Evolutionary conservation across 768 basidiomycete species (phyloP), one percentile per base, ranked within the genome.

Genomic region (Suillus placidus): DNA sequence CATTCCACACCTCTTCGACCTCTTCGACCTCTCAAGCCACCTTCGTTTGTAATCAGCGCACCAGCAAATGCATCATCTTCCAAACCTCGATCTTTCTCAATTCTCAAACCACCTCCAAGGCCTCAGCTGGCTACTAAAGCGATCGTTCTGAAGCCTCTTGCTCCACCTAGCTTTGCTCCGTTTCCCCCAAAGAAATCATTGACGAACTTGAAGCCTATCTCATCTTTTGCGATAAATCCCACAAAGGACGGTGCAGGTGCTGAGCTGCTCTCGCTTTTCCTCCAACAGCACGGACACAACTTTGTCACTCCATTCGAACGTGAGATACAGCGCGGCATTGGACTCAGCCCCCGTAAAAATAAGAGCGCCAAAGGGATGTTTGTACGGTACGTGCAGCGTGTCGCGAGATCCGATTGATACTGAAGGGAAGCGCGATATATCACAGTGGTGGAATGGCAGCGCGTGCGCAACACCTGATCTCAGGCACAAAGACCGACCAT

Each of bases 401-500:
- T 20, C 12, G 30, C 42, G 16, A 40, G 37, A 54, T 35, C 18
- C 18, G 18, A 40, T 43, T 45, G 14, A 6, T 14, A n/a, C 14
- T 42, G n/a, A 55, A n/a, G n/a, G n/a, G n/a, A n/a, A 13, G 9
- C 18, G 32, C 66, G 52, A 63, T 58, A 38, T 30, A 16, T 7
- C 18, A n/a, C 63, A 89, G 88, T n/a, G 83, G 83, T 43, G 87
- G 88, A 1, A 69, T 88, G 4, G 88, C 87, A 0, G 83, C 84
- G 38, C 82, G 80, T 8, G 81, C 85, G 1, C 79, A 80, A 4
- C 76, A 80, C 13, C 71, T 81, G 37, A 81, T 83, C 49, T 77
- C 82, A 26, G 81, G 80, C 32, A 72, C 77, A 6, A 79, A 79
- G 35, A 87, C 84, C 6, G 79, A 81, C 38, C 79, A 84, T 56